These are phyloP conservation scores for Pichia sp. DNA, from an alignment of 1,139 yeast species.

Conservation along the genomic window DNA sequence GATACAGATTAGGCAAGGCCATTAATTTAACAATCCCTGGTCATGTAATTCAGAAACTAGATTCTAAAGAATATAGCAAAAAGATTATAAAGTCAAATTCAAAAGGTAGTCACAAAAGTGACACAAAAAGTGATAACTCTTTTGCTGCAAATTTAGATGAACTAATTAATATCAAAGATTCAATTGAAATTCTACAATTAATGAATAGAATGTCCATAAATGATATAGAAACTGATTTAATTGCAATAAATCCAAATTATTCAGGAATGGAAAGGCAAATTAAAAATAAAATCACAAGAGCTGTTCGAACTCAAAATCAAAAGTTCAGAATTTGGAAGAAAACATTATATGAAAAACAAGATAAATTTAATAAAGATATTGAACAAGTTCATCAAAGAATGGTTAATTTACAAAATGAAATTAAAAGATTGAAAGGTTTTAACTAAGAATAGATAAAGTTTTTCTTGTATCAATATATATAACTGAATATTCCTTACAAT, in stretches of 20 bases:
- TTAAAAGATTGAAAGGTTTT: conserved; percentile 19
- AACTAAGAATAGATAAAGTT: no score
- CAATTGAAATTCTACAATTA: conserved; percentile 31
- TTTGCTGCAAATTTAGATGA: conserved; percentile 28
- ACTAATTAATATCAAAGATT: conserved; percentile 20
- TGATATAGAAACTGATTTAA: conserved; percentile 35
- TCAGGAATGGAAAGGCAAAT: conserved; percentile 40
- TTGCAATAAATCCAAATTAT: conserved; percentile 44
- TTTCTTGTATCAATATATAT: no score
- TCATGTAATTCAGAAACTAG: conserved; percentile 20
- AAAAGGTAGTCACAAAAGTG: conserved; percentile 26
- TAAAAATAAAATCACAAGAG: conserved; percentile 42
- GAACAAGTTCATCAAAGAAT: conserved; percentile 37
- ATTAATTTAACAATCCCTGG: conserved; percentile 20
- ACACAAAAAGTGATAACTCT: conserved; percentile 21
- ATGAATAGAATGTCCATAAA: conserved; percentile 37
- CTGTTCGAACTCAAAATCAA: conserved; percentile 48
- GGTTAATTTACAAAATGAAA: conserved; percentile 35
- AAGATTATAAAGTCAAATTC: conserved; percentile 24
- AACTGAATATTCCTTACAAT: no score
- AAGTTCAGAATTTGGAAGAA: conserved; percentile 63
- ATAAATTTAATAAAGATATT: conserved; percentile 49
- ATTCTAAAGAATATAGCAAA: conserved; percentile 19
- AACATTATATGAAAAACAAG: conserved; percentile 51
- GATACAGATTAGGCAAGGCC: conserved; percentile 34